phyloP scores from a whole-genome alignment of 805 yeast genomes.

The Ogataea nonfermentans region DNA sequence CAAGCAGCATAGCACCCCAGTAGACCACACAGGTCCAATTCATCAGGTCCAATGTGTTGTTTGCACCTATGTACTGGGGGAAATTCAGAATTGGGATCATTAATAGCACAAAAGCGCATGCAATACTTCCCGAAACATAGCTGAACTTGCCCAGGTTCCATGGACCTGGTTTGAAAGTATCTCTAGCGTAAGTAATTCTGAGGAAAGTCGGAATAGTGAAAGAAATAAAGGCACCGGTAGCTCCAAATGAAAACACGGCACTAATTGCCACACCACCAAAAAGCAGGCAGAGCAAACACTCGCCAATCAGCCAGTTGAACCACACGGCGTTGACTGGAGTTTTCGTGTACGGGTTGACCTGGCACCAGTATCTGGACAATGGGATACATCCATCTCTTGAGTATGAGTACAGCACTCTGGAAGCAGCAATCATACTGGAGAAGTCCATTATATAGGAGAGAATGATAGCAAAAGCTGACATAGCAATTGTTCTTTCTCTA shows the following conservation, averaged over 20 bases:
- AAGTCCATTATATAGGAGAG: conserved; percentile 50
- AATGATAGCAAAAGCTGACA: conserved; percentile 44
- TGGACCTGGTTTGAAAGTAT: conserved; percentile 60
- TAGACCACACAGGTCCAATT: conserved; percentile 66
- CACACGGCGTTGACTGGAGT: conserved; percentile 69
- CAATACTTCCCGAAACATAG: conserved; percentile 46
- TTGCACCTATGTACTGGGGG: conserved; percentile 46
- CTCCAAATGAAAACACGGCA: conserved; percentile 73
- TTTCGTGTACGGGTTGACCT: conserved; percentile 48
- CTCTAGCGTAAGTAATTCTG: conserved; percentile 53
- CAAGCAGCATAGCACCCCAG: conserved; percentile 56
- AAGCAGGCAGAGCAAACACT: conserved; percentile 54
- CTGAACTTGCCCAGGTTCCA: conserved; percentile 60
- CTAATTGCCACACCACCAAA: conserved; percentile 65
- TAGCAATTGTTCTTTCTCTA: conserved; percentile 39
- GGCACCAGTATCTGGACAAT: conserved; percentile 45
- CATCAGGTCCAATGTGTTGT: conserved; percentile 42
- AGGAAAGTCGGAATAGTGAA: conserved; percentile 63
- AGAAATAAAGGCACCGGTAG: conserved; percentile 65
- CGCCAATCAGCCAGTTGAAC: conserved; percentile 54
- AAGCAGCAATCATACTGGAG: conserved; percentile 63
- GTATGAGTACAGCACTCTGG: conserved; percentile 65
- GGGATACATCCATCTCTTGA: conserved; percentile 71
- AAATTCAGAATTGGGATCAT: conserved; percentile 63
- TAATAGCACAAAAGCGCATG: conserved; percentile 47